Evolutionary conservation across 805 yeast genomes (phyloP), one percentile per base, ranked within the genome.

Genomic region (Candida sakaeoensis): DNA sequence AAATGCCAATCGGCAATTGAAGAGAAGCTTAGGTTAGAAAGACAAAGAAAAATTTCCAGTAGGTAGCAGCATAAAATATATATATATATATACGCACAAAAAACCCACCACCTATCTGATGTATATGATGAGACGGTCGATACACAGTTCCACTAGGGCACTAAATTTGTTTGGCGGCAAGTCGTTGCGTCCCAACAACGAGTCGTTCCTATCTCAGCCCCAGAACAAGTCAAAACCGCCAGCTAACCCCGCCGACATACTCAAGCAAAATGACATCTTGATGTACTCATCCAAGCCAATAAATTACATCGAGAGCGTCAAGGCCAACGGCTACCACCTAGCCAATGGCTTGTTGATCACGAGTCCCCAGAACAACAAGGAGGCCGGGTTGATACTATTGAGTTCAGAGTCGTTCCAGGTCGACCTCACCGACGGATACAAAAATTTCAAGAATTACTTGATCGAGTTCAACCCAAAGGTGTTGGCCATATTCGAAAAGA

Each of bases 361-460:
- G 36, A 65, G 78, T 1, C 73, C 73, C 2, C 16, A 21, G 6
- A 36, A 25, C 5, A 55, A 61, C 44, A 46, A 56, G 24, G 45
- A 58, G 15, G 62, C 65, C 12, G 83, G 77, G 8, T 65, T 75
- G 1, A 49, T 79, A 14, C 59, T 82, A 3, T 39, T 81, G 8
- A 73, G 75, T 51, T 77, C 65, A 50, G 88, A 82, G 50, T 74
- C 80, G 1, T 76, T 79, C 45, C 82, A 81, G 51, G 70, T 84
- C 29, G 73, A 79, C 48, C 53, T 83, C 32, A 49, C 65, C 16
- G 46, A 67, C 14, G 51, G 58, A n/a, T 75, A 75, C 36, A 43
- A 64, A 17, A 54, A 61, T 25, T 29, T 22, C 13, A 31, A 33
- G 25, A 66, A 70, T 43, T 68, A 81, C 33, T 59, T 79, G n/a